Conservation (phyloP, 306 rosid genomes). For the Cicer yamashitae region DNA sequence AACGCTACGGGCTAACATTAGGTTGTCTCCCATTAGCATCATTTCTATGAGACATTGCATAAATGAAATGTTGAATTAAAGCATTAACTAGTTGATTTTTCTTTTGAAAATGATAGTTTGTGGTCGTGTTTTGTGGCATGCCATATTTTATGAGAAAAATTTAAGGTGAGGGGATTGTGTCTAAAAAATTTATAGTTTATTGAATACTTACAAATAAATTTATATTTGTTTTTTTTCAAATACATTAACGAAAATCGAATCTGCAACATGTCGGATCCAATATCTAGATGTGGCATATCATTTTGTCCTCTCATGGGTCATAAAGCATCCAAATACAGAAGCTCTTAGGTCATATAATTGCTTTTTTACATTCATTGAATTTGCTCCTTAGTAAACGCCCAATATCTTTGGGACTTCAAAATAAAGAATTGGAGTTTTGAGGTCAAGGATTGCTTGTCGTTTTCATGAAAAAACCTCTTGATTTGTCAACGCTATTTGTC, state of each 20-base stretch:
- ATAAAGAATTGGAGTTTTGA: conserved; percentile 33
- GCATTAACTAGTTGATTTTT: conserved; percentile 31
- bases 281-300: neutral
- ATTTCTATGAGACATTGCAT: conserved; percentile 48
- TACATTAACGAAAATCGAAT: no score
- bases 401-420: conserved; percentile 32
- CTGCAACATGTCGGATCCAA: no score
- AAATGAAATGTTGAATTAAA: conserved; percentile 15
- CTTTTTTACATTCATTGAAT: conserved; percentile 56
- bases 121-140: conserved; percentile 19
- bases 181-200: no score
- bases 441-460: conserved; percentile 48
- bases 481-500: conserved; percentile 26
- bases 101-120: conserved; percentile 24
- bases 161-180: no score
- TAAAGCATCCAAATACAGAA: conserved; percentile 26
- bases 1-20: conserved; percentile 35
- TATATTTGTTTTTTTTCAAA: no score
- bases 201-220: no score
- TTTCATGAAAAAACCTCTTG: conserved; percentile 12
- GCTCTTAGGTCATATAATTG: neutral
- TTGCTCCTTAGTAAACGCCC: conserved; percentile 47
- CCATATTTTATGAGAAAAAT: no score
- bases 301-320: conserved; percentile 5
- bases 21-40: conserved; percentile 67